Evolutionary conservation across 805 yeast genomes (phyloP), one percentile per base, ranked within the genome.

Genomic region (Teunomyces atbi): DNA sequence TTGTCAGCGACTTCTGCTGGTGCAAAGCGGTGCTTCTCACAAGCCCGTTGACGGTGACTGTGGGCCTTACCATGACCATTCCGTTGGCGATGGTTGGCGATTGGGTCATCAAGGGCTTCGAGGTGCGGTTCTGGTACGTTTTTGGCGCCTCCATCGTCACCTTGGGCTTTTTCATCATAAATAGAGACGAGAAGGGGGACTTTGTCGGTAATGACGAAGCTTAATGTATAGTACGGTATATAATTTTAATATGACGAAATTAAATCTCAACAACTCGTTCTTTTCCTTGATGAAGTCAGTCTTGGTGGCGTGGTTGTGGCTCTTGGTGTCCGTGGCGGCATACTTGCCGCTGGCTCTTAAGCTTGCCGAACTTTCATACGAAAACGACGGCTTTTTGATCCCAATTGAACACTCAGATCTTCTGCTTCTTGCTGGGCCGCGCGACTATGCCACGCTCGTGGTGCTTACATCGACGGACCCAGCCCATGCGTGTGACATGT

Each of bases 31-130:
- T 91, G 81, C 75, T 94, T 27, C 70, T 94, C 59, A 94, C 99
- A 0, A 85, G 94, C 37, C 99, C 99, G 1, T 72, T 94, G 53
- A 91, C 96, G 0, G 98, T 92, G 2, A 94, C 99, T 0, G 96
- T 94, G 8, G 99, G 99, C 0, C 73, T 94, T 26, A 85, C 96
- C 16, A 80, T 91, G 49, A 92, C 98, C 0, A 94, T 94, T 15
- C 99, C 99, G 2, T 77, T 94, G 43, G 96, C 97, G 0, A 87
- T 94, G 88, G 64, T 89, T 27, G 96, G 97, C 26, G 99, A 94
- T 62, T 75, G 89, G 63, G 46, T 89, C 5, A 70, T 90, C 53
- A 85, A 87, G 59, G 80, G 79, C 28, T 82, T 84, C 52, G 62
- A 69, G 29, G 77, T 88, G 56, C 77, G 88, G 13, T 54, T 74